Evolutionary conservation across 306 rosid species (phyloP).

Genomic region (Fragaria ananassa): DNA sequence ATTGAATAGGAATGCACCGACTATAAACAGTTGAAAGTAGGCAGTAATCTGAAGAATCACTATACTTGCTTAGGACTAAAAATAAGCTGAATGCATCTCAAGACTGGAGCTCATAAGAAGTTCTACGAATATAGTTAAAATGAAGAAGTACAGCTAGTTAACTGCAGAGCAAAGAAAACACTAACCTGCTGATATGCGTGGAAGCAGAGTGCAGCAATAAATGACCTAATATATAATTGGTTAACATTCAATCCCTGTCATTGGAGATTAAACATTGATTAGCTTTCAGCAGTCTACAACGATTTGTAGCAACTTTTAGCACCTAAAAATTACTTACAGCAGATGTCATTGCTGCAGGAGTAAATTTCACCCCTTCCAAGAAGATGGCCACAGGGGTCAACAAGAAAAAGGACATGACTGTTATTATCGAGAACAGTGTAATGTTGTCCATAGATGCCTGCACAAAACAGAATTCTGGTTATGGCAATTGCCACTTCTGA

Average conservation of each 20-base stretch:
- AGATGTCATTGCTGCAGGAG: conserved; percentile 68
- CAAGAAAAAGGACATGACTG: conserved; percentile 86
- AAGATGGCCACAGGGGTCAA: conserved; percentile 60
- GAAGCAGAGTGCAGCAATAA: conserved; percentile 90
- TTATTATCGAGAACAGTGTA: conserved; percentile 89
- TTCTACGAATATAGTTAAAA: not conserved
- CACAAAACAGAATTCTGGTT: conserved; percentile 30
- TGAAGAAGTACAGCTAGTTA: not conserved
- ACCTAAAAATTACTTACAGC: conserved; percentile 56
- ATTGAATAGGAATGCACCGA: not conserved
- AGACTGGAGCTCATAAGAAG: not conserved
- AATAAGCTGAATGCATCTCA: not conserved
- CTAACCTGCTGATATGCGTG: conserved; percentile 96
- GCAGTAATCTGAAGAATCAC: not conserved
- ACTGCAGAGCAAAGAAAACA: conserved; percentile 13
- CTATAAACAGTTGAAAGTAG: not conserved
- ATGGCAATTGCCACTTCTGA: conserved; percentile 16
- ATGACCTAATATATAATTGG: conserved; percentile 60
- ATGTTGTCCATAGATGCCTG: conserved; percentile 92
- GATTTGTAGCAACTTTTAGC: conserved; percentile 15
- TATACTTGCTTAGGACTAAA: not conserved
- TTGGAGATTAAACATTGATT: conserved; percentile 9
- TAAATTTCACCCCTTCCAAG: conserved; percentile 81
- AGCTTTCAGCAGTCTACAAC: conserved; percentile 15
- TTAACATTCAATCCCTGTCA: conserved; percentile 73